Evolutionary conservation across 2,329 filamentous ascomycete genomes (phyloP).

Genomic region (Elsinoe ampelina): DNA sequence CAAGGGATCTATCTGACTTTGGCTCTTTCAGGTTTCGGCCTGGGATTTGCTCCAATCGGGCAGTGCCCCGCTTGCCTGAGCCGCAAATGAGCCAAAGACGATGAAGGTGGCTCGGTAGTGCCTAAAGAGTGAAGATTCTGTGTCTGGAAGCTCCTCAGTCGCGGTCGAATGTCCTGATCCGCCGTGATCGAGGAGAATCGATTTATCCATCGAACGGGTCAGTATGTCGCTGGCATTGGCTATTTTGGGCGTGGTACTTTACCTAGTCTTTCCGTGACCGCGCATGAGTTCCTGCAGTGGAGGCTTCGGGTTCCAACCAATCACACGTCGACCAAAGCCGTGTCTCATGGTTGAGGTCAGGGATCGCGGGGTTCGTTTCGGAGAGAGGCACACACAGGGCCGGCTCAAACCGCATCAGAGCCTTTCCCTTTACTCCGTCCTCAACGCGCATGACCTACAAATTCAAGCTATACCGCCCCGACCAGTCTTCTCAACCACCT

Average conservation of each 20-base stretch:
- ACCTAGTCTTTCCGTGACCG: background rate
- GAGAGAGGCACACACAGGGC: background rate
- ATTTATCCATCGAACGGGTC: no score
- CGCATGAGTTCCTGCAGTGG: background rate
- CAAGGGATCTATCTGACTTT: background rate
- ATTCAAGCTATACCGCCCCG: background rate
- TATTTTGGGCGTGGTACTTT: no score
- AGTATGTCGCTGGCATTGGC: no score
- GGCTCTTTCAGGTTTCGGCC: background rate
- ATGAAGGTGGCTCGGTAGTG: background rate
- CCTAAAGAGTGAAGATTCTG: background rate
- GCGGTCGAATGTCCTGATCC: background rate
- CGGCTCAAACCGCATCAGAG: background rate
- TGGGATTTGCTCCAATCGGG: background rate
- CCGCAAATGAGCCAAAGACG: background rate
- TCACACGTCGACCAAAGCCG: background rate
- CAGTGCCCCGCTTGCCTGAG: background rate
- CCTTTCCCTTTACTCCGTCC: background rate
- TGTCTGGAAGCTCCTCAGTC: background rate
- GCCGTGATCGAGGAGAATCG: background rate
- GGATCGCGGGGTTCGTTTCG: constrained; percentile 3
- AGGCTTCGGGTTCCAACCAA: background rate
- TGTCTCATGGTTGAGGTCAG: background rate
- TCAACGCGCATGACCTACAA: background rate
- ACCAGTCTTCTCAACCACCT: background rate